Conservation (phyloP, 1,284 basidiomycete species). For the Malassezia japonica region DNA sequence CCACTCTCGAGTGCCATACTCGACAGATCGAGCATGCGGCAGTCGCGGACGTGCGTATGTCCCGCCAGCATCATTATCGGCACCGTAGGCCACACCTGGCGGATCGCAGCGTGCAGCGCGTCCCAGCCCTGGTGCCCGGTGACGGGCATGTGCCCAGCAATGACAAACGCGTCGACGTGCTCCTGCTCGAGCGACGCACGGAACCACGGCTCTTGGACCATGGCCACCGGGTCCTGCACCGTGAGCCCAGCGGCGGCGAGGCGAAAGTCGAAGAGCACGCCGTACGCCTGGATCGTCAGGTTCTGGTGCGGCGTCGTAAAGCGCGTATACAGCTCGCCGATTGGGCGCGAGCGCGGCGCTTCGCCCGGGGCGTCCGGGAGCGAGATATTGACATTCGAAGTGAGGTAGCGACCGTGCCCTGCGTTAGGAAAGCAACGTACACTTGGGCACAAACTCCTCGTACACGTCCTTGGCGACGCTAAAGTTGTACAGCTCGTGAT, state of each 20-base stretch:
- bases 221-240: slow-evolving; percentile 32
- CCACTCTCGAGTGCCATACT: slow-evolving; percentile 42
- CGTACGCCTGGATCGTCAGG: slow-evolving; percentile 36
- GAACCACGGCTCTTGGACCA: slow-evolving; percentile 43
- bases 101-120: slow-evolving; percentile 30
- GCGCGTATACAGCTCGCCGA: slow-evolving; percentile 33
- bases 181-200: slow-evolving; percentile 24
- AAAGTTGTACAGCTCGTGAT: slow-evolving; percentile 78
- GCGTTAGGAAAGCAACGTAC: slow-evolving; percentile 3
- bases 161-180: slow-evolving; percentile 37
- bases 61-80: slow-evolving; percentile 41
- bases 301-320: slow-evolving; percentile 29
- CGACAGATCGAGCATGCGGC: slow-evolving; percentile 31
- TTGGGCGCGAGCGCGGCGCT: slow-evolving; percentile 20
- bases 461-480: slow-evolving; percentile 67
- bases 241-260: slow-evolving; percentile 30
- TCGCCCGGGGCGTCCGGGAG: slow-evolving; percentile 19
- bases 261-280: slow-evolving; percentile 39
- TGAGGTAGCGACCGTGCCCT: slow-evolving; percentile 31
- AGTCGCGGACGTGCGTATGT: slow-evolving; percentile 45
- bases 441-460: slow-evolving; percentile 60
- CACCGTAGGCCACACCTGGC: slow-evolving; percentile 31
- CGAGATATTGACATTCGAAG: slow-evolving; percentile 34
- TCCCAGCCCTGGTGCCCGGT: slow-evolving; percentile 31
- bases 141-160: slow-evolving; percentile 45